Evolutionary conservation across 495 filamentous ascomycete species (phyloP).

Genomic region (Trichocladium antarcticum): DNA sequence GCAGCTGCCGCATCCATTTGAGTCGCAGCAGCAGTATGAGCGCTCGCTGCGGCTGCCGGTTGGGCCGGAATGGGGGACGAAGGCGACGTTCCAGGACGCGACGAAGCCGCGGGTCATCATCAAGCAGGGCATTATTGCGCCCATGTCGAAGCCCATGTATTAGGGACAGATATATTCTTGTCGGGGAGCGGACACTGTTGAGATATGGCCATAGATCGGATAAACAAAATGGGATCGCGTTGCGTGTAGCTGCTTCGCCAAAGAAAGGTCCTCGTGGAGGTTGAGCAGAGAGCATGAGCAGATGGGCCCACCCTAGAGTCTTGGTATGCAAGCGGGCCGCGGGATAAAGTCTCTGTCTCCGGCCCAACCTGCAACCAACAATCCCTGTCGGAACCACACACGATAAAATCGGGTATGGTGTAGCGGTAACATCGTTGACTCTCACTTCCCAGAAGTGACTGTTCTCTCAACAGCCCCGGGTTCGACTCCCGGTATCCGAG

Average conservation of each 20-base stretch:
- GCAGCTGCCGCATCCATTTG: conserved; percentile 74
- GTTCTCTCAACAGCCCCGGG: conserved; percentile 11
- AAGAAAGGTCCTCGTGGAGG: no score
- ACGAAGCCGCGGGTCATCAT: conserved; percentile 88
- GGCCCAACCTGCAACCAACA: no score
- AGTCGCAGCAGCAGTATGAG: conserved; percentile 82
- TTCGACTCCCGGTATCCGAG: conserved; percentile 16
- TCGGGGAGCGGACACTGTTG: background rate
- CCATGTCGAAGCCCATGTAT: conserved; percentile 68
- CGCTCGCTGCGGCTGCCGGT: conserved; percentile 73
- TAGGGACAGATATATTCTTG: conserved; percentile 22
- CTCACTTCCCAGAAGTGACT: conserved; percentile 40
- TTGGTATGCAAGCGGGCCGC: no score
- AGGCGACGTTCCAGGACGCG: conserved; percentile 76
- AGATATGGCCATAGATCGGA: background rate
- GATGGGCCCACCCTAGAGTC: no score
- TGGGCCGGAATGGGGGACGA: conserved; percentile 90
- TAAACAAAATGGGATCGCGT: conserved; percentile 8
- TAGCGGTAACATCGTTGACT: conserved; percentile 10
- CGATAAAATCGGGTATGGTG: conserved; percentile 7
- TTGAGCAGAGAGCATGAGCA: no score
- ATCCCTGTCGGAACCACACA: conserved; percentile 1
- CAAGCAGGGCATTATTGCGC: conserved; percentile 84
- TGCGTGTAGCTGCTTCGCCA: no score
- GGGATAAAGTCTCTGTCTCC: no score